Evolutionary conservation across 306 rosid genomes (phyloP).

Genomic region (Cercis canadensis): DNA sequence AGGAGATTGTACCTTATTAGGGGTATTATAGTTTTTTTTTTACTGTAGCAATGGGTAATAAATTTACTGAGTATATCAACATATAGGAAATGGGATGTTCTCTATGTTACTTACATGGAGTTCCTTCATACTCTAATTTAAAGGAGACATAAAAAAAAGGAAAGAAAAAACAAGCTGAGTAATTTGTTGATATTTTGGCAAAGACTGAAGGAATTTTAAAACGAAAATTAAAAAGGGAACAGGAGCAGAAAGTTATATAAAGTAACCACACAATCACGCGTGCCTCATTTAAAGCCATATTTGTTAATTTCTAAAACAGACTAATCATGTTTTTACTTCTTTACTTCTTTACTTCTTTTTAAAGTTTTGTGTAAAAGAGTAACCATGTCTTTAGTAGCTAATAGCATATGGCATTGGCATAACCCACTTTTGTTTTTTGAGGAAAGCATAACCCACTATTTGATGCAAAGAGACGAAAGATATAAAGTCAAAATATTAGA

Average conservation of each 20-base stretch:
- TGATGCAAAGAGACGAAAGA: not conserved
- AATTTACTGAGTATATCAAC: too few species aligned
- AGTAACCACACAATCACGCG: constrained; percentile 20
- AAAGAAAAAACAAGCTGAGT: too few species aligned
- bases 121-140: too few species aligned
- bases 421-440: too few species aligned
- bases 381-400: not conserved
- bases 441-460: not conserved
- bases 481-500: not conserved
- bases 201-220: too few species aligned
- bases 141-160: too few species aligned
- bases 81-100: too few species aligned
- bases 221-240: not conserved
- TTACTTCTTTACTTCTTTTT: not conserved
- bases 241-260: constrained; percentile 5
- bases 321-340: not conserved
- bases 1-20: too few species aligned
- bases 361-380: not conserved
- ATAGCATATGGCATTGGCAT: not conserved
- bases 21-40: too few species aligned
- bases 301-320: constrained; percentile 20
- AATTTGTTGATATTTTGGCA: too few species aligned
- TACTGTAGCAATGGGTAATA: too few species aligned
- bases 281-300: constrained; percentile 16
- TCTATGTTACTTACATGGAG: too few species aligned